Evolutionary conservation across 306 rosid species (phyloP).

Genomic region (Corylus avellana): DNA sequence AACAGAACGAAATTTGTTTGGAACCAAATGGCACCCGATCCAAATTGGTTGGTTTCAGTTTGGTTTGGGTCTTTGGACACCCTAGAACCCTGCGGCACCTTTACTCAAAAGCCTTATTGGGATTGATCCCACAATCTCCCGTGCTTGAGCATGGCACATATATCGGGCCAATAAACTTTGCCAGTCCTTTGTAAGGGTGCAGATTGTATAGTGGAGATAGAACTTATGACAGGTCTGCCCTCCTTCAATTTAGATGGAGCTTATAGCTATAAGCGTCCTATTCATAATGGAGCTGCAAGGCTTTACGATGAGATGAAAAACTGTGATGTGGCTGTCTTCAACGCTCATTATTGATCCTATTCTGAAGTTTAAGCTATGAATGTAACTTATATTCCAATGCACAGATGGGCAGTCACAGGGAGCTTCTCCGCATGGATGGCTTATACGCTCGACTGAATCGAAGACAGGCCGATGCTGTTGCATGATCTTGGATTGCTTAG

Average conservation of each 20-base stretch:
- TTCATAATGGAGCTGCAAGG: constrained; percentile 20
- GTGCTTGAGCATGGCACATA: constrained; percentile 1
- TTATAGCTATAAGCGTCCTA: not conserved
- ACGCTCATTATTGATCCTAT: not conserved
- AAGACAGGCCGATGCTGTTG: constrained; percentile 80
- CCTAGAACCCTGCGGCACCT: not conserved
- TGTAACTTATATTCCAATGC: constrained; percentile 10
- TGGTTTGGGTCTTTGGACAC: not conserved
- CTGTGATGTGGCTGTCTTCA: constrained; percentile 6
- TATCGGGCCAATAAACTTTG: constrained; percentile 8
- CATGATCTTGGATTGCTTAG: constrained; percentile 39
- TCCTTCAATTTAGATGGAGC: not conserved
- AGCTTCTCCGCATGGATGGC: constrained; percentile 75
- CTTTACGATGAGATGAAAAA: constrained; percentile 17
- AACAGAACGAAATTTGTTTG: not conserved
- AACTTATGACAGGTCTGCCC: not conserved
- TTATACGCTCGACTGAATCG: constrained; percentile 73
- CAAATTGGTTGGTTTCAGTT: not conserved
- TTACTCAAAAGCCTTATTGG: not conserved
- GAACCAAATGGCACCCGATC: not conserved
- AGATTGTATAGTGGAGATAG: not conserved
- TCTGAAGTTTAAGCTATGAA: constrained; percentile 15
- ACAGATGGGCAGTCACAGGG: constrained; percentile 83
- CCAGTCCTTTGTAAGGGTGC: not conserved
- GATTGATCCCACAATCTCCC: not conserved